Base-by-base conservation (phyloP, 345 rosid genomes). In the Cardamine chenopodiifolia region DNA sequence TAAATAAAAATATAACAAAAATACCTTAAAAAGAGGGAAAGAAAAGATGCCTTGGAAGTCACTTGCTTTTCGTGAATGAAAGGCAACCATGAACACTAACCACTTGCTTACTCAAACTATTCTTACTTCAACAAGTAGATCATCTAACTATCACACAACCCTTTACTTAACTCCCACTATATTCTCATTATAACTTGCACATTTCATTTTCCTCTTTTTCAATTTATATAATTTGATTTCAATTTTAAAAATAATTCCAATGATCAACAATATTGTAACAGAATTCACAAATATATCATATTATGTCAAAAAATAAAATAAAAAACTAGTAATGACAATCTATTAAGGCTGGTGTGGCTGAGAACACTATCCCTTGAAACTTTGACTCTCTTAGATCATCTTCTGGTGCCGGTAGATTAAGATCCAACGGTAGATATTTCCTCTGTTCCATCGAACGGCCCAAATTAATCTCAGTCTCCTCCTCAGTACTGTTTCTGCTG, bases 391-490 rank as follows among this genome's bases (percentile, higher is more conserved):
- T 83, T 57, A 74, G 81, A 69, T 90, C 89, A 19, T 90, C 97
- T 25, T 85, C 95, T 17, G 96, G 98, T 32, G 99, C 98, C 10
- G 99, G 97, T 20, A 92, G 91, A 80, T 96, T 96, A 56, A 96
- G 97, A 83, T 96, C 99, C 78, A 96, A 77, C 20, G 82, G 56
- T 55, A 96, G 79, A 66, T 85, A 78, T 45, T 78, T 85, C 69
- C 82, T 84, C 7, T 78, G 80, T 34, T 86, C 81, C 69, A 82
- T 71, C 68, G 62, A 72, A 65, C 59, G 62, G 78, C 31, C 6
- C 20, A 61, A 1, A 37, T 35, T 72, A 2, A 59, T 59, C 40
- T 62, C 66, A 42, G 8, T 61, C 26, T 72, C 73, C 0, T 77
- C 76, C 11, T 68, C 74, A 34, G 72, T 66, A 55, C 71, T 68